phyloP scores from a whole-genome alignment of 768 basidiomycete species.

The Phaeotremella skinneri region DNA sequence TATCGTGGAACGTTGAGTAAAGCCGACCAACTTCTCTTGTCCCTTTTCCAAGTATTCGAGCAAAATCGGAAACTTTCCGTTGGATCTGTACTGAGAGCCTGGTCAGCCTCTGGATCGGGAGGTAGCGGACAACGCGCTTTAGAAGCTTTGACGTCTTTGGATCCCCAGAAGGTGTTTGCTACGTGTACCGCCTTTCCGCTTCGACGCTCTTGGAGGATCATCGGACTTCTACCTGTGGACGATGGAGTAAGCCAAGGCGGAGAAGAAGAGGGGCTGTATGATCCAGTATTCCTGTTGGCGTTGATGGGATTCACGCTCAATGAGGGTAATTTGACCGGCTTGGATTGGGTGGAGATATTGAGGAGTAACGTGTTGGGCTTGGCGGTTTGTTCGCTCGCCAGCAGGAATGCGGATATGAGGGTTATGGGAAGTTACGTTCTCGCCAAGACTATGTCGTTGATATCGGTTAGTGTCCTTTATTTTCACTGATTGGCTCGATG shows the following conservation, averaged over 20 bases:
- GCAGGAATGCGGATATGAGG: constrained; percentile 63
- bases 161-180: constrained; percentile 65
- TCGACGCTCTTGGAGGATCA: constrained; percentile 59
- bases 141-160: constrained; percentile 69
- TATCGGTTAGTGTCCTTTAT: constrained; percentile 60
- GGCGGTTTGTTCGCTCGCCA: constrained; percentile 69
- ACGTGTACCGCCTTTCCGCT: constrained; percentile 71
- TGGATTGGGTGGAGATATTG: constrained; percentile 84
- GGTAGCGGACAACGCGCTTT: constrained; percentile 51
- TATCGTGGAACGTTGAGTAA: constrained; percentile 71
- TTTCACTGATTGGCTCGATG: background rate
- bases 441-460: constrained; percentile 59
- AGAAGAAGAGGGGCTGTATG: constrained; percentile 61
- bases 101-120: constrained; percentile 57
- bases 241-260: constrained; percentile 29
- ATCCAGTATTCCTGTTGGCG: constrained; percentile 72
- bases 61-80: constrained; percentile 65
- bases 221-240: background rate
- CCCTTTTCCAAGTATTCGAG: constrained; percentile 78
- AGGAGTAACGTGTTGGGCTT: constrained; percentile 74
- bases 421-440: constrained; percentile 64
- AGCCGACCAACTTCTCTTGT: constrained; percentile 67
- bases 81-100: constrained; percentile 62
- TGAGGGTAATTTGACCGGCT: constrained; percentile 58
- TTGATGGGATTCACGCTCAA: constrained; percentile 67